phyloP scores from a whole-genome alignment of 768 basidiomycete genomes.

The Leccinum subgranulosum region DNA sequence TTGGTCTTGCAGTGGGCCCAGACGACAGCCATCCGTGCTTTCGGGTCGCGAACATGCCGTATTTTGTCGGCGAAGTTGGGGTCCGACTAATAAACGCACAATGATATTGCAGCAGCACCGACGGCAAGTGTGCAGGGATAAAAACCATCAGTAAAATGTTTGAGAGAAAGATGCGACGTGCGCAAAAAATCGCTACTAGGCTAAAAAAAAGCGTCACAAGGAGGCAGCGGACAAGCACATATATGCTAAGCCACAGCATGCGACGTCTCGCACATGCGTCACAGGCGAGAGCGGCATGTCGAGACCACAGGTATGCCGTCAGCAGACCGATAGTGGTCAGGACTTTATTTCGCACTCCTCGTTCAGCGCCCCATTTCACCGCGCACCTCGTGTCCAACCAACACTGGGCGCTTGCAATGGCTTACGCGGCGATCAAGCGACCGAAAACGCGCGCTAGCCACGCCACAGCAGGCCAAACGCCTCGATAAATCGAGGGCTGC shows the following conservation, averaged over 20 bases:
- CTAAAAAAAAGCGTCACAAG: conserved; percentile 47
- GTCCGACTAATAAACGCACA: conserved; percentile 59
- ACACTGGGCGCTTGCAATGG: conserved; percentile 63
- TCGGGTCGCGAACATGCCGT: conserved; percentile 81
- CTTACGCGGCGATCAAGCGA: conserved; percentile 91
- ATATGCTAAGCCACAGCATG: conserved; percentile 58
- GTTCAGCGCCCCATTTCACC: conserved; percentile 99
- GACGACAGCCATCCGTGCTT: conserved; percentile 81
- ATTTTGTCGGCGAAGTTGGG: conserved; percentile 83
- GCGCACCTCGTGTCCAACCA: conserved; percentile 85
- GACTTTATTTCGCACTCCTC: conserved; percentile 77
- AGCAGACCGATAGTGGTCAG: conserved; percentile 19
- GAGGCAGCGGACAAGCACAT: conserved; percentile 51
- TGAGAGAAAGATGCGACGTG: conserved; percentile 32
- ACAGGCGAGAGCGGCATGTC: conserved; percentile 51
- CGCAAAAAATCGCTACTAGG: conserved; percentile 27
- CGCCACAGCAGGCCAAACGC: conserved; percentile 79
- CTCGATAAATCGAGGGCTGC: conserved; percentile 71
- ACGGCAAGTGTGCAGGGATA: conserved; percentile 41
- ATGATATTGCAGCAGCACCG: conserved; percentile 22
- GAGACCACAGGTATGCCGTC: conserved; percentile 20
- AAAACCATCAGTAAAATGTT: conserved; percentile 58
- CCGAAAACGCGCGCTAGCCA: conserved; percentile 83
- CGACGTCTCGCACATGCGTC: conserved; percentile 54
- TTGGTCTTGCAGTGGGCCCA: conserved; percentile 88